Evolutionary conservation across 2,329 filamentous ascomycete genomes (phyloP), one percentile per base, ranked within the genome.

Genomic region (Microthyrium microscopicum): DNA sequence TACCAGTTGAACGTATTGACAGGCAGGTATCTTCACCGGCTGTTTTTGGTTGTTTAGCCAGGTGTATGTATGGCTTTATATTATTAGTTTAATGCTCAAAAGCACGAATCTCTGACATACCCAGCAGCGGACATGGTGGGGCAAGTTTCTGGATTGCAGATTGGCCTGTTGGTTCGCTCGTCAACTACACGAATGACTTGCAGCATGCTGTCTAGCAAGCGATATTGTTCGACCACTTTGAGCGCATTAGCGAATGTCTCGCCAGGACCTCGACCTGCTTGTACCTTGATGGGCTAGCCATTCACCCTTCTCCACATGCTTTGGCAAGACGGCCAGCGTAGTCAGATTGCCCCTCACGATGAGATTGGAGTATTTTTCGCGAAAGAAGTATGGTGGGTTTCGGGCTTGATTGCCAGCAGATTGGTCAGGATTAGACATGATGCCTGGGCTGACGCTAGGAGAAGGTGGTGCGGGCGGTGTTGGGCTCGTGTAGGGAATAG

Each of bases 261-360:
- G 18, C 15, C 13, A n/a, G 24, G n/a, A 33, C 2, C 13, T 18
- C 17, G 15, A 27, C 18, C 38, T 40, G 18, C 27, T 31, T 60
- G 51, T 66, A 92, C 87, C 76, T 66, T 94, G 87, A 55, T 94
- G 83, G 41, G 85, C 85, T 45, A 94, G 69, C 87, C 87, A 95
- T 57, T 95, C 87, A 43, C 83, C 87, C 51, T 83, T 74, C 49
- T 94, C 87, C 29, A 94, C 81, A 36, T 89, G 85, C 61, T 87
- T 85, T 16, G 87, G 87, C 50, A 85, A 78, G 31, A 84, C 83
- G 47, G 85, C 91, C 39, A 95, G 60, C 8, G 87, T 94, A 77
- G 93, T 83, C 53, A 95, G 94, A 61, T 94, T 95, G 39, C 87
- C 87, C 62, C 87, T 92, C 49, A 94, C 85, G 43, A 93, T 92